Conservation (phyloP, 1,284 basidiomycete genomes). For the Ganoderma multipileum region DNA sequence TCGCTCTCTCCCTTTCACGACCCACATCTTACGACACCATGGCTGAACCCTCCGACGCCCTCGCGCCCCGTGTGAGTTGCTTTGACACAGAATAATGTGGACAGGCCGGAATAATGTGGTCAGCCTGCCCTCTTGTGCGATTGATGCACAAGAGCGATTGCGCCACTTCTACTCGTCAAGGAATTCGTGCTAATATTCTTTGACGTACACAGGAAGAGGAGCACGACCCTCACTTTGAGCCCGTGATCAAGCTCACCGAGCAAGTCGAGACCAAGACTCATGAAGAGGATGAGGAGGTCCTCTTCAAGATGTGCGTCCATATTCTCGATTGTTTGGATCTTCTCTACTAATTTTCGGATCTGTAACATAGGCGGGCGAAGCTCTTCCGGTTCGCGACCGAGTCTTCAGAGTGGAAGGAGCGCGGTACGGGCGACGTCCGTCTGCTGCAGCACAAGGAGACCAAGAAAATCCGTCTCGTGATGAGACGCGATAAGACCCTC, state of each 20-base stretch:
- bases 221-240: constrained; percentile 92
- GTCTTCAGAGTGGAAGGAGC: constrained; percentile 95
- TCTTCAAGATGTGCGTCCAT: constrained; percentile 93
- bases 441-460: constrained; percentile 89
- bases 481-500: constrained; percentile 99
- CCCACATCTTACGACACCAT: constrained; percentile 46
- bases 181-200: background rate
- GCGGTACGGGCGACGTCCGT: constrained; percentile 92
- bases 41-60: constrained; percentile 64
- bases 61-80: constrained; percentile 70
- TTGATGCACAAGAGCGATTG: constrained; percentile 37
- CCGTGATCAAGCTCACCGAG: constrained; percentile 96
- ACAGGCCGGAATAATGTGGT: constrained; percentile 18
- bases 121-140: constrained; percentile 30
- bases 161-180: constrained; percentile 22
- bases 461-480: constrained; percentile 95
- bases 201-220: constrained; percentile 73
- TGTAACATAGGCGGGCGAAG: constrained; percentile 86
- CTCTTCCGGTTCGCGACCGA: constrained; percentile 93
- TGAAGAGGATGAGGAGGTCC: constrained; percentile 93
- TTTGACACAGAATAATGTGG: constrained; percentile 8
- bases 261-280: constrained; percentile 94
- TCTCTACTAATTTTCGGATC: constrained; percentile 21
- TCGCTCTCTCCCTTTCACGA: constrained; percentile 29
- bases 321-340: constrained; percentile 35